Conservation (phyloP, 106 monocot genomes). For the Narthecium ossifragum region DNA sequence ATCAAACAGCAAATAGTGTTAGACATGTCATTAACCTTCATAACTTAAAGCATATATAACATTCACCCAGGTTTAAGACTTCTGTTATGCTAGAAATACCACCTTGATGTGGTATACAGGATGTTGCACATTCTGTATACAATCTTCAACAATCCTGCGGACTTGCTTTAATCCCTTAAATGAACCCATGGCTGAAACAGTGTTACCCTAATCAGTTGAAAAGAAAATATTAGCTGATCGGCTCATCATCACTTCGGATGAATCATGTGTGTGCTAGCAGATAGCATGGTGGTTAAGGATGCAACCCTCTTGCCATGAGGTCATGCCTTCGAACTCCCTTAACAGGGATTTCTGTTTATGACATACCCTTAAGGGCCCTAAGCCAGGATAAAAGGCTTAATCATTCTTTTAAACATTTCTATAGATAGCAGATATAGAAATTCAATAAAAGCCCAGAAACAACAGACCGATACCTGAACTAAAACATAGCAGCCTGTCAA, state of each 20-base stretch:
- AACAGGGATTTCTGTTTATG: no score
- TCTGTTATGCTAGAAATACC: slow-evolving; percentile 1
- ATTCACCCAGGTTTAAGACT: background rate
- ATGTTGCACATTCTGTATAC: slow-evolving; percentile 84
- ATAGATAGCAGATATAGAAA: background rate
- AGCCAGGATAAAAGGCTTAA: no score
- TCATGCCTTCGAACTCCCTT: no score
- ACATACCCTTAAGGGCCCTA: no score
- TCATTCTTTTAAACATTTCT: no score
- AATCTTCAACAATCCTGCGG: slow-evolving; percentile 90
- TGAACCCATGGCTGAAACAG: slow-evolving; percentile 95
- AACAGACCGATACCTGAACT: slow-evolving; percentile 68
- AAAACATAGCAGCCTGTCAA: slow-evolving; percentile 97
- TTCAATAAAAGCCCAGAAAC: background rate
- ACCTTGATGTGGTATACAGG: slow-evolving; percentile 99
- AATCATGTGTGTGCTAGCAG: no score
- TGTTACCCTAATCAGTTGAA: slow-evolving; percentile 60
- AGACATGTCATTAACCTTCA: no score
- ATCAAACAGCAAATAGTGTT: slow-evolving; percentile 8
- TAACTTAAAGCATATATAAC: no score
- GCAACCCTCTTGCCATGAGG: no score
- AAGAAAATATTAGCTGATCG: no score
- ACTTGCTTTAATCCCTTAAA: slow-evolving; percentile 97
- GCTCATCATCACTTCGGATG: background rate
- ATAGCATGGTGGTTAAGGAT: no score